Percentiles rank a stretch among this genome's conserved stretches.
phyloP scores from a whole-genome alignment of 2,329 filamentous ascomycete genomes.

The Blumeria hordei region DNA sequence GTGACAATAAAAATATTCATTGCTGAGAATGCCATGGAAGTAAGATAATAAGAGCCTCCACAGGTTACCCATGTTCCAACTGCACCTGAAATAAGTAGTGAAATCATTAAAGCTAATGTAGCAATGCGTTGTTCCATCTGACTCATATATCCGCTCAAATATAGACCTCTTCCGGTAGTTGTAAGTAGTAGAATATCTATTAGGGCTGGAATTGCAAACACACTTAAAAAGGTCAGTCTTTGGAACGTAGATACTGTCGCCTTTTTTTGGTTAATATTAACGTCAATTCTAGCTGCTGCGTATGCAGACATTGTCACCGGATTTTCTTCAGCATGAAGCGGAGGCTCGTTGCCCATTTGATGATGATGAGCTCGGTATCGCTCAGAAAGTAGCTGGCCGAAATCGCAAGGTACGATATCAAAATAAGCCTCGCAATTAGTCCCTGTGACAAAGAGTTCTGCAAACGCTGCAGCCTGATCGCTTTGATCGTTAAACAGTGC shows the following conservation, averaged over 20 bases:
- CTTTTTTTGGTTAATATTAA: slow-evolving; percentile 21
- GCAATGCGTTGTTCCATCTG: slow-evolving; percentile 3
- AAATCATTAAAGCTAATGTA: slow-evolving; percentile 6
- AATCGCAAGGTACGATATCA: slow-evolving; percentile 24
- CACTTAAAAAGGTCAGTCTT: slow-evolving; percentile 23
- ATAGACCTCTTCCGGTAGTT: slow-evolving; percentile 5
- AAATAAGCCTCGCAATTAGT: slow-evolving; percentile 39
- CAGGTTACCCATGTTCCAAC: slow-evolving; percentile 7
- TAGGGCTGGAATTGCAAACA: slow-evolving; percentile 23
- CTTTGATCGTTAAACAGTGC: slow-evolving; percentile 34
- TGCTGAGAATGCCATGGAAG: slow-evolving; percentile 7
- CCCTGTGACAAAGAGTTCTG: slow-evolving; percentile 36
- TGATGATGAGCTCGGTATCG: slow-evolving; percentile 20
- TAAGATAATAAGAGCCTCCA: slow-evolving; percentile 6
- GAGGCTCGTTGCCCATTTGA: slow-evolving; percentile 23
- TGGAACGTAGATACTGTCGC: slow-evolving; percentile 18
- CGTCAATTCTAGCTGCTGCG: slow-evolving; percentile 26
- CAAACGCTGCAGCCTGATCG: slow-evolving; percentile 38
- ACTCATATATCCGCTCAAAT: slow-evolving; percentile 4
- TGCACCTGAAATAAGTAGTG: slow-evolving; percentile 5
- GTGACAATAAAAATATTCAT: slow-evolving; percentile 6
- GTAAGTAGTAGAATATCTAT: slow-evolving; percentile 5
- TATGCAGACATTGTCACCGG: slow-evolving; percentile 24
- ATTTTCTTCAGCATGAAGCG: slow-evolving; percentile 24
- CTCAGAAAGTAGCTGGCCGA: slow-evolving; percentile 18